Percentiles rank a stretch among this genome's conserved stretches.
phyloP scores from a whole-genome alignment of 306 rosid species.

The Citrullus colocynthis region DNA sequence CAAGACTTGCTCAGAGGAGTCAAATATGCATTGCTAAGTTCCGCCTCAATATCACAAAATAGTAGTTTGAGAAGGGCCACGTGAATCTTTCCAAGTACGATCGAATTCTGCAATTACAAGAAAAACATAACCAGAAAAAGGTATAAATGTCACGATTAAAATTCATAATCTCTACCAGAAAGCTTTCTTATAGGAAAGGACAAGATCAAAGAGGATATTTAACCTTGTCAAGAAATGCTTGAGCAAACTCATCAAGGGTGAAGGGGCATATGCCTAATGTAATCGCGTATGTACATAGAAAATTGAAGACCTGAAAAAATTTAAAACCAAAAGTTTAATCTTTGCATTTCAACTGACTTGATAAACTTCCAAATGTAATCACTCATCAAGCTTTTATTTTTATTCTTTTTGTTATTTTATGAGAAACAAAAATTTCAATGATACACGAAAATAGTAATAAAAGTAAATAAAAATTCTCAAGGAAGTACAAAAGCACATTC shows the following conservation, averaged over 20 bases:
- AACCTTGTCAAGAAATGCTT: conserved; percentile 92
- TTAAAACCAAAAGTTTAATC: background rate
- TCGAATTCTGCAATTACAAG: conserved; percentile 48
- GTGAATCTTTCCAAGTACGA: conserved; percentile 78
- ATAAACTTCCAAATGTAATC: background rate
- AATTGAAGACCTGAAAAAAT: conserved; percentile 63
- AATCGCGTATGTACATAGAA: conserved; percentile 67
- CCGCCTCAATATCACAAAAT: conserved; percentile 58
- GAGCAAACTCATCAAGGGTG: conserved; percentile 88
- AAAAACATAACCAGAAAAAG: conserved; percentile 7
- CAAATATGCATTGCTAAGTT: conserved; percentile 38
- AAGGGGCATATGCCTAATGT: conserved; percentile 56
- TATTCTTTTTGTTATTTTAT: background rate
- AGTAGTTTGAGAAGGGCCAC: conserved; percentile 71
- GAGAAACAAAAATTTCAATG: background rate
- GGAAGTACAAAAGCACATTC: background rate
- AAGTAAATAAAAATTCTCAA: background rate
- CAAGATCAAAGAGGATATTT: conserved; percentile 20
- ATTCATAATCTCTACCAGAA: background rate
- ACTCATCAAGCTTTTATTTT: background rate
- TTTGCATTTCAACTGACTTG: background rate
- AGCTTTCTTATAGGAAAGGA: background rate
- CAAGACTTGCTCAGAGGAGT: conserved; percentile 63
- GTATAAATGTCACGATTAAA: background rate
- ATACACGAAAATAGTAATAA: background rate